These are phyloP conservation scores for Achaetomiella virescens DNA, from an alignment of 495 filamentous ascomycete genomes.

Conservation along the genomic window DNA sequence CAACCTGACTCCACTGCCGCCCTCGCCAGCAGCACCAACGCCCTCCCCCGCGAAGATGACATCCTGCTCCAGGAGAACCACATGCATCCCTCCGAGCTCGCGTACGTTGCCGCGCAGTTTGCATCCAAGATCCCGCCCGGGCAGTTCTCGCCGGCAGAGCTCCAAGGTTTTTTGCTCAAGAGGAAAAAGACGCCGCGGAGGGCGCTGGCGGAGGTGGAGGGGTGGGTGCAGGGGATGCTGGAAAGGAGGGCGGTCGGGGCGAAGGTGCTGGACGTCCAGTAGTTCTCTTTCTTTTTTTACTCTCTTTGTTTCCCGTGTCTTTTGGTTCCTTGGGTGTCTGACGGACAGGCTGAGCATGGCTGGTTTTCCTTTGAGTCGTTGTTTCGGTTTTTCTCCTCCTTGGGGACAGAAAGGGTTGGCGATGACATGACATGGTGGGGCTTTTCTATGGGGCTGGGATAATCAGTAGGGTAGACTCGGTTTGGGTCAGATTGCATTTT, in stretches of 20 bases:
- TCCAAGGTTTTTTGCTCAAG: conserved; percentile 63
- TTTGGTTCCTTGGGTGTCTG: neutral
- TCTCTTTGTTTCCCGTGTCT: neutral
- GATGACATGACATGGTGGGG: too few species aligned
- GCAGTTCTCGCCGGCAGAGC: conserved; percentile 60
- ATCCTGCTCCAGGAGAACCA: neutral
- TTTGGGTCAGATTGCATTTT: neutral
- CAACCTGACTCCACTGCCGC: neutral
- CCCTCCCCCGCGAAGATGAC: neutral
- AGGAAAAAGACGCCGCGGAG: conserved; percentile 54
- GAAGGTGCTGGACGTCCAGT: conserved; percentile 36
- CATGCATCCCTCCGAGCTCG: conserved; percentile 25
- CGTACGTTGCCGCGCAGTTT: conserved; percentile 40
- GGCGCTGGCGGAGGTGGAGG: conserved; percentile 49
- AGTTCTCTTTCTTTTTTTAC: neutral
- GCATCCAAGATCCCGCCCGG: conserved; percentile 41
- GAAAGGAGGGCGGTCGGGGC: conserved; percentile 38
- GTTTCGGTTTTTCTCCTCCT: too few species aligned
- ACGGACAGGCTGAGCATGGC: too few species aligned
- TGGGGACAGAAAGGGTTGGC: too few species aligned
- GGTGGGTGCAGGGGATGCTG: conserved; percentile 49
- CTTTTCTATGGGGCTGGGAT: too few species aligned
- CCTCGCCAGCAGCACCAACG: neutral
- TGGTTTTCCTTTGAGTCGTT: neutral
- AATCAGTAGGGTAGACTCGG: too few species aligned